Evolutionary conservation across 352 stramenopile genomes (phyloP).

Genomic region (Pythium myriotylum): DNA sequence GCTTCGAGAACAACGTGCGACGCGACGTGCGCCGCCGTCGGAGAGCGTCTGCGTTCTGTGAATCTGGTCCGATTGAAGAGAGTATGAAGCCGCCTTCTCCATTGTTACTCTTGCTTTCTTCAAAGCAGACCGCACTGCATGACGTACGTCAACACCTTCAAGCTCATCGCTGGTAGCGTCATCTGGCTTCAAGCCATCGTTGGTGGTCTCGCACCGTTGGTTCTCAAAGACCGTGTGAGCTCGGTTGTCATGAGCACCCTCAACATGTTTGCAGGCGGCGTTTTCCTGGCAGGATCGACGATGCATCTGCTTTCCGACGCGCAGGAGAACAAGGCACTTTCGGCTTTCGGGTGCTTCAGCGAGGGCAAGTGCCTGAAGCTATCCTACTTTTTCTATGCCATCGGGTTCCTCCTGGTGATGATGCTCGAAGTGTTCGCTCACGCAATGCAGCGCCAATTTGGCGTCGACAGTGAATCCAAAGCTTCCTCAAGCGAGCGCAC

Average conservation of each 20-base stretch:
- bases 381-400: slow-evolving; percentile 81
- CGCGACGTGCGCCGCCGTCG: slow-evolving; percentile 20
- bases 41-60: background rate
- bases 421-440: slow-evolving; percentile 76
- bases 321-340: slow-evolving; percentile 64
- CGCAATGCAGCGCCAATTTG: slow-evolving; percentile 49
- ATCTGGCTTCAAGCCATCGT: slow-evolving; percentile 63
- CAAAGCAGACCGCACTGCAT: slow-evolving; percentile 19
- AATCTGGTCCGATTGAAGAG: background rate
- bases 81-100: background rate
- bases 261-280: slow-evolving; percentile 81
- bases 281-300: slow-evolving; percentile 81
- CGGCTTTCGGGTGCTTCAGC: slow-evolving; percentile 41
- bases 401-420: slow-evolving; percentile 76
- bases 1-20: background rate
- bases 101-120: no score
- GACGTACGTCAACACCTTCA: slow-evolving; percentile 62
- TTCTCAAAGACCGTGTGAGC: slow-evolving; percentile 44
- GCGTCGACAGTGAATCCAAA: background rate
- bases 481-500: slow-evolving; percentile 23
- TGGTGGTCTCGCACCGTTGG: slow-evolving; percentile 56
- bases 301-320: slow-evolving; percentile 82
- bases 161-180: slow-evolving; percentile 52
- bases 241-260: slow-evolving; percentile 51
- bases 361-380: slow-evolving; percentile 67